Conservation (phyloP, 371 early-diverging fungal species). For the Batrachochytrium dendrobatidis region DNA sequence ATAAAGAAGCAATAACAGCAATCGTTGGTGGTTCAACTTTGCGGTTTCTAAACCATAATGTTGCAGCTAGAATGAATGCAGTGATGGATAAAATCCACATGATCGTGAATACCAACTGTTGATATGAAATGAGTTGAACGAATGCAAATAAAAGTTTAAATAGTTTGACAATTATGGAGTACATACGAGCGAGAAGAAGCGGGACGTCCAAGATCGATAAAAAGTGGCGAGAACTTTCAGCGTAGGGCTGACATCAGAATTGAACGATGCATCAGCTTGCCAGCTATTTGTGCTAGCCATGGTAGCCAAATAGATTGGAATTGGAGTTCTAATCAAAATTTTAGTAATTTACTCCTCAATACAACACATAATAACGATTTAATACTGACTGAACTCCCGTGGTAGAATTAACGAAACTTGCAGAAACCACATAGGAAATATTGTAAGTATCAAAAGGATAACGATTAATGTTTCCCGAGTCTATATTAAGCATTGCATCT, state of each 20-base stretch:
- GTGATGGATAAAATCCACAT: conserved; percentile 27
- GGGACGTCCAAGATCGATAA: background rate
- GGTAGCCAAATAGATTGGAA: background rate
- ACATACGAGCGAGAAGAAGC: background rate
- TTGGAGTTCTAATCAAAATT: background rate
- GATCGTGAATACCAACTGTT: conserved; percentile 13
- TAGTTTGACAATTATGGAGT: background rate
- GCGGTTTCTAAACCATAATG: conserved; percentile 22
- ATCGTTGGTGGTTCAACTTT: conserved; percentile 35
- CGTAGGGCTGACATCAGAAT: background rate
- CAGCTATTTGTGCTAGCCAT: background rate
- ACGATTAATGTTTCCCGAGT: conserved; percentile 1
- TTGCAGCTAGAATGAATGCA: conserved; percentile 11
- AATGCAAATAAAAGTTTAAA: background rate
- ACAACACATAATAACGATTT: background rate
- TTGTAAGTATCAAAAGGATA: background rate
- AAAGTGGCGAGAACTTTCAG: background rate
- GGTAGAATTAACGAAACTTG: background rate
- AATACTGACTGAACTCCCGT: background rate
- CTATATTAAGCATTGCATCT: too few relatives aligned
- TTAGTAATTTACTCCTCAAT: background rate
- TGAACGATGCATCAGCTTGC: background rate
- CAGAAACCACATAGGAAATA: background rate
- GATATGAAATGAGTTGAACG: background rate
- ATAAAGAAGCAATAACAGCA: conserved; percentile 14